phyloP scores from a whole-genome alignment of 768 basidiomycete species.

The Mycena filopes region DNA sequence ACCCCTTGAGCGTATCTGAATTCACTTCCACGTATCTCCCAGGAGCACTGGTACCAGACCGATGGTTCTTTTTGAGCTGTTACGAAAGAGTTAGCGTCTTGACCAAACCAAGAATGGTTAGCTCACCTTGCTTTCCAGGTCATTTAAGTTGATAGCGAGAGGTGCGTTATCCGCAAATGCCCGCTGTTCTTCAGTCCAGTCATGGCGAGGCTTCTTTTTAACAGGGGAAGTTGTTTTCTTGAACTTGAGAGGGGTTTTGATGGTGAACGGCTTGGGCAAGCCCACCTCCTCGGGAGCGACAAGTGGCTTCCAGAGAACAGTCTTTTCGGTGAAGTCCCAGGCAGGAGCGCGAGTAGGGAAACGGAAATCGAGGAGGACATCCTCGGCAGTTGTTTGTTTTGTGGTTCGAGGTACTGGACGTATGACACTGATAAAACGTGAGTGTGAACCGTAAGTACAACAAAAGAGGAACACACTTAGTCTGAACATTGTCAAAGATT shows the following conservation, averaged over 20 bases:
- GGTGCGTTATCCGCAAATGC: not conserved
- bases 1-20: not conserved
- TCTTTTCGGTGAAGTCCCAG: not conserved
- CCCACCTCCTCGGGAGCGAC: not conserved
- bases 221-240: not conserved
- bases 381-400: too few relatives aligned
- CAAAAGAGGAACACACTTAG: not conserved
- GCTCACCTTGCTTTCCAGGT: not conserved
- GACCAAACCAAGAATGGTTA: not conserved
- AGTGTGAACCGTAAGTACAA: not conserved
- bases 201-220: not conserved
- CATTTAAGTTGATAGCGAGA: not conserved
- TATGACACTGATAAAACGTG: not conserved
- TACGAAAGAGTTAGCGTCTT: too few relatives aligned
- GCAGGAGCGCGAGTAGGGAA: not conserved
- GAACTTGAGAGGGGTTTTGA: not conserved
- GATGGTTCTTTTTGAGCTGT: not conserved
- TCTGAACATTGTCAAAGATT: not conserved
- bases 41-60: not conserved
- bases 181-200: not conserved
- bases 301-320: not conserved
- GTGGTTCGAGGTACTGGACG: too few relatives aligned
- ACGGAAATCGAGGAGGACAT: too few relatives aligned
- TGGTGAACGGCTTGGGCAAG: not conserved
- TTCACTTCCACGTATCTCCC: not conserved